Evolutionary conservation across 768 basidiomycete genomes (phyloP).

Genomic region (Rhodotorula diobovata): DNA sequence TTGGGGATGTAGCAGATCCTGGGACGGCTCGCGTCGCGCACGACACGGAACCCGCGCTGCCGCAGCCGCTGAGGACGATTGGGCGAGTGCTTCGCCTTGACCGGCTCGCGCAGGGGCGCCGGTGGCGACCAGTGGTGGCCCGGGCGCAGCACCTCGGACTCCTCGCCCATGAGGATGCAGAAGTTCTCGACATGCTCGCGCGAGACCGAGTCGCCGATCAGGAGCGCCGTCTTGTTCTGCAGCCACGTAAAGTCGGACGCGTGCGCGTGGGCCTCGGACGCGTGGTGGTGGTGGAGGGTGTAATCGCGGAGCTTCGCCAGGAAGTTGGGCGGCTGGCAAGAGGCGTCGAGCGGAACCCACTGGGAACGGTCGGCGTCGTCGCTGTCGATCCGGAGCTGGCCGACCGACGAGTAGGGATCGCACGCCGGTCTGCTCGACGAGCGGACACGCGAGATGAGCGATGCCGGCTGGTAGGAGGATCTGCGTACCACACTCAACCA

Average conservation of each 20-base stretch:
- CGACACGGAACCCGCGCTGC: conserved; percentile 33
- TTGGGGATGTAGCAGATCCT: conserved; percentile 41
- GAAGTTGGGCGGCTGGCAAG: conserved; percentile 37
- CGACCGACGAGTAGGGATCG: conserved; percentile 36
- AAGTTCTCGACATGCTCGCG: conserved; percentile 44
- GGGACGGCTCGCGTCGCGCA: conserved; percentile 41
- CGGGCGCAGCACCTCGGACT: conserved; percentile 38
- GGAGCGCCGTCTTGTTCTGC: conserved; percentile 38
- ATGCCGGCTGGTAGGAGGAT: neutral
- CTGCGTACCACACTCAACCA: neutral
- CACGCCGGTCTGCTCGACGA: conserved; percentile 1
- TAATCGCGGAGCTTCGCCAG: conserved; percentile 34
- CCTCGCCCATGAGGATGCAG: conserved; percentile 42
- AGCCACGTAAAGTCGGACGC: conserved; percentile 36
- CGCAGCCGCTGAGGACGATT: conserved; percentile 20
- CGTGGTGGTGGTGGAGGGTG: conserved; percentile 7
- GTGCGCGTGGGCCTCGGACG: neutral
- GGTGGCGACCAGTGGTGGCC: conserved; percentile 27
- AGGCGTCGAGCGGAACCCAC: conserved; percentile 35
- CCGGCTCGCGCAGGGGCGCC: conserved; percentile 15
- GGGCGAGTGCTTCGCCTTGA: conserved; percentile 27
- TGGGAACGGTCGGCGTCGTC: conserved; percentile 34
- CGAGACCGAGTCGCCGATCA: conserved; percentile 43
- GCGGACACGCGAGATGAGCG: conserved; percentile 23
- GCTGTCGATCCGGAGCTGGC: conserved; percentile 32